A percentile compares a stretch with the other conserved stretches of the same genome.
These are phyloP conservation scores for Pyricularia pennisetigena DNA, from an alignment of 2,329 filamentous ascomycete genomes.

Conservation along the genomic window DNA sequence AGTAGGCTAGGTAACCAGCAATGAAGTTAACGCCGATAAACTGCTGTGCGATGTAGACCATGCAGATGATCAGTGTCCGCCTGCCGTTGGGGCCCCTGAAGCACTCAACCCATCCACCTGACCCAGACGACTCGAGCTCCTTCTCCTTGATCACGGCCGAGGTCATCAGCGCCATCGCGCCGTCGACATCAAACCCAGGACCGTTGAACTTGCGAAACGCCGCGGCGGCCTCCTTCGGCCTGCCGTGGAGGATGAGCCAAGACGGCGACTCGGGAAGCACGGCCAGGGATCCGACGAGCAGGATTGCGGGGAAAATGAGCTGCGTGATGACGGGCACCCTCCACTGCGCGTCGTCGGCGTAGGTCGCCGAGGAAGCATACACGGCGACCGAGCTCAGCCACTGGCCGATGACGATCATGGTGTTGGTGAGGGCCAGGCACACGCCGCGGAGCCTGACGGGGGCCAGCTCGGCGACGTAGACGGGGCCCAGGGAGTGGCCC, in stretches of 20 bases:
- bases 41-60: constrained; percentile 21
- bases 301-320: constrained; percentile 15
- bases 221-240: constrained; percentile 29
- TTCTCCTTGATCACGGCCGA: not conserved
- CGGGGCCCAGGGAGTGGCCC: constrained; percentile 20
- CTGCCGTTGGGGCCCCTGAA: constrained; percentile 7
- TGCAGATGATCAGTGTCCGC: constrained; percentile 12
- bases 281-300: constrained; percentile 9
- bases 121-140: not conserved
- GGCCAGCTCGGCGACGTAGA: constrained; percentile 21
- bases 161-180: not conserved
- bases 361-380: constrained; percentile 11
- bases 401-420: constrained; percentile 21
- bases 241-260: constrained; percentile 37
- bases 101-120: constrained; percentile 1
- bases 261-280: constrained; percentile 30
- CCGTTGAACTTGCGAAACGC: not conserved
- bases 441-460: constrained; percentile 20
- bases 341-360: constrained; percentile 17
- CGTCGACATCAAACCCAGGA: not conserved
- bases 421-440: constrained; percentile 20
- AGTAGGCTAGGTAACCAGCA: constrained; percentile 19
- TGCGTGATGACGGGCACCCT: constrained; percentile 20
- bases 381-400: constrained; percentile 17
- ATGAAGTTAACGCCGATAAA: constrained; percentile 20